Evolutionary conservation across 768 basidiomycete species (phyloP), one percentile per base, ranked within the genome.

Genomic region (Cystobasidium onofrii): DNA sequence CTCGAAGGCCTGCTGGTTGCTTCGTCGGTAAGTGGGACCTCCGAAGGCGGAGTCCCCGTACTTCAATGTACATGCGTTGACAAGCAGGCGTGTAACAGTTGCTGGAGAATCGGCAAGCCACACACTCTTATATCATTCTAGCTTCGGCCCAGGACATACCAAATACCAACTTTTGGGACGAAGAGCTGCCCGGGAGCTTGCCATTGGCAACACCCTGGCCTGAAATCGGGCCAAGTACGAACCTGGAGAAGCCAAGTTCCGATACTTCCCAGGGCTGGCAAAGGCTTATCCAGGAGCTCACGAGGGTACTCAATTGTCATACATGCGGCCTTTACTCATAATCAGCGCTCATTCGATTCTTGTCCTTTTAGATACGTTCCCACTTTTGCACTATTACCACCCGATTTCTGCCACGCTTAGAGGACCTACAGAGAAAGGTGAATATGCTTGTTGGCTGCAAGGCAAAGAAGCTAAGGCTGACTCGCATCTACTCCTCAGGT

Each of bases 321-420:
- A 63, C 55, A 33, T 57, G 10, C n/a, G n/a, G 23, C 9, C 23
- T 33, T n/a, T 9, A 23, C 55, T 57, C 55, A 29, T 9, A 20
- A 63, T 33, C 12, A 20, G n/a, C n/a, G 33, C 27, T 63, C 13
- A 63, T 31, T 10, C 31, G 41, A 44, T 66, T 25, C 39, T 4
- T 17, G 23, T 69, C 13, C 9, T 27, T 34, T 9, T 29, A 69
- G 66, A 50, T 1, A 1, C 33, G 34, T 60, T 13, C 39, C 6
- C 69, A 71, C 25, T 55, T 71, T 18, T 71, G 69, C 41, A 71
- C 69, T 9, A 61, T 71, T n/a, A 41, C 69, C 12, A 71, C 52
- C 2, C 69, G 69, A 9, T 71, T 57, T 29, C 34, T 71, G 12
- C 54, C 69, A 27, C 69, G 69, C 25, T 34, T 71, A 4, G 69